Base-by-base conservation (phyloP, 1,284 basidiomycete genomes). In the Pyrrhoderma lamaoense region DNA sequence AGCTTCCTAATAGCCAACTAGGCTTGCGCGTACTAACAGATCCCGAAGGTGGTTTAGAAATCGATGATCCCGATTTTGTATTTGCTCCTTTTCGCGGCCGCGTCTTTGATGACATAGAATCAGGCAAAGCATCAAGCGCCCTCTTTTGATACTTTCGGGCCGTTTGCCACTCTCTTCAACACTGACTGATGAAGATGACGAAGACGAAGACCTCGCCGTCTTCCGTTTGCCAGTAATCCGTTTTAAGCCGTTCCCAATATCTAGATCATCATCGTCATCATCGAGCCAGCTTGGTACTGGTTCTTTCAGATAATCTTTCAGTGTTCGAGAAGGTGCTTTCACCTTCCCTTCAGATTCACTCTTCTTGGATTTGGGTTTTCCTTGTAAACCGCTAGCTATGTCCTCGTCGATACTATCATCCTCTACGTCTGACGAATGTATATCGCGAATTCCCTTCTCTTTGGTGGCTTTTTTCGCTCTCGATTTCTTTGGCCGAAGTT, bases 321-420 rank as follows among this genome's bases (percentile, higher is more conserved):
- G 19, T 54, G 68, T 71, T 57, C 61, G 64, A 64, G 62, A n/a
- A 48, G 22, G 37, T 47, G 36, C 7, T 53, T 44, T 43, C 36
- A 39, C 39, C 21, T 40, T 40, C 38, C 16, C 16, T 14, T 40
- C n/a, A 5, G 38, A 7, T 13, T 49, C 52, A 16, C 51, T 47
- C 9, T 55, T 61, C 7, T 47, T 45, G 34, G 74, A 75, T 18
- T 72, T 65, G 49, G 16, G 8, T 18, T n/a, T 8, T 16, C 64
- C 67, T 52, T 68, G 61, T 11, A 77, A 59, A 14, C 76, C 67
- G 2, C 70, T 65, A 14, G 80, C 79, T 21, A 83, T 74, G 59
- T 82, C 81, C 39, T 77, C 69, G 51, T 85, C 82, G 51, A 74
- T 72, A 45, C 84, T 80, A 49, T 75, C 76, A 25, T 79, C 79